phyloP scores from a whole-genome alignment of 225 moss, liverwort and hornwort genomes.

The Pleurozium schreberi region DNA sequence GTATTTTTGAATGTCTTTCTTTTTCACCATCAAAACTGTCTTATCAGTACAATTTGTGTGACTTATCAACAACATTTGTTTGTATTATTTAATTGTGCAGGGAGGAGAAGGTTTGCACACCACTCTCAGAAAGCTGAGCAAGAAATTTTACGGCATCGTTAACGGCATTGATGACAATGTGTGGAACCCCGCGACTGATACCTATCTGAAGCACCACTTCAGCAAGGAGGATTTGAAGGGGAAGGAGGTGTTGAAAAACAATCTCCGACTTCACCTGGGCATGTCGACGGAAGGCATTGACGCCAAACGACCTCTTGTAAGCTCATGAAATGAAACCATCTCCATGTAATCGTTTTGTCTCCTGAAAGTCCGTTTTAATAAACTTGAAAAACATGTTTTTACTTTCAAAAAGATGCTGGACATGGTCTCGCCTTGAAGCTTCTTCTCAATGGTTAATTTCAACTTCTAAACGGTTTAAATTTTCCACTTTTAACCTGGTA shows the following conservation, averaged over 20 bases:
- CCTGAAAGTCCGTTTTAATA: not conserved
- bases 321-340: not conserved
- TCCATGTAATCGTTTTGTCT: not conserved
- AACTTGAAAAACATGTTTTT: not conserved
- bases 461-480: no score
- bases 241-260: constrained; percentile 48
- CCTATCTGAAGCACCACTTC: constrained; percentile 45
- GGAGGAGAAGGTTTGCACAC: constrained; percentile 74
- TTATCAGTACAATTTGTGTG: not conserved
- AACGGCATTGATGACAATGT: constrained; percentile 89
- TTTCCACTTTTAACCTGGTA: not conserved
- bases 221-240: constrained; percentile 21
- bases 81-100: not conserved
- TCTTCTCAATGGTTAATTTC: not conserved
- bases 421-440: not conserved
- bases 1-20: not conserved
- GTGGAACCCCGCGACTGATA: constrained; percentile 79
- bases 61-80: not conserved
- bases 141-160: constrained; percentile 62
- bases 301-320: constrained; percentile 55
- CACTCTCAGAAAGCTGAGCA: constrained; percentile 42
- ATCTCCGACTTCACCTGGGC: constrained; percentile 38
- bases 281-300: constrained; percentile 31
- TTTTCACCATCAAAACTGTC: not conserved
- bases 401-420: not conserved